Evolutionary conservation across 257 asterid genomes (phyloP).

Genomic region (Lantana camara): DNA sequence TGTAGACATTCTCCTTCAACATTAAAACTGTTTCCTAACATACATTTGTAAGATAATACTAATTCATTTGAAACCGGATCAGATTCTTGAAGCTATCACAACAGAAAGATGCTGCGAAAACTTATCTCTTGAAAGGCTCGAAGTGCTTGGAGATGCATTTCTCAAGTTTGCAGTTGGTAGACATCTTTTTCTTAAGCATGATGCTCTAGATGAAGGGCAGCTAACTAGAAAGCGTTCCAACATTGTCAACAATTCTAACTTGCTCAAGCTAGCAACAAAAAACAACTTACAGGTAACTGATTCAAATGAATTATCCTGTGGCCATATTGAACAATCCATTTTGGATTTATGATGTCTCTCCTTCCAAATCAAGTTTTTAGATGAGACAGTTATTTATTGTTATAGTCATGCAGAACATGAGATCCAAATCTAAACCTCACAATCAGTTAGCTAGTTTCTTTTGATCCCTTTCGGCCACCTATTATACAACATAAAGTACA

Average conservation of each 20-base stretch:
- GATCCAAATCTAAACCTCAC: no score
- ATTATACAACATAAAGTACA: no score
- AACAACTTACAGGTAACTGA: conserved; percentile 77
- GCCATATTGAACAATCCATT: neutral
- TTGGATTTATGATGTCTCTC: neutral
- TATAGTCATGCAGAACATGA: no score
- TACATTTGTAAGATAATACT: conserved; percentile 27
- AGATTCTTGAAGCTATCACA: conserved; percentile 99
- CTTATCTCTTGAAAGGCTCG: conserved; percentile 97
- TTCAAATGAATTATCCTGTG: conserved; percentile 13
- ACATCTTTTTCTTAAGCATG: conserved; percentile 75
- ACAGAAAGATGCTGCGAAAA: conserved; percentile 84
- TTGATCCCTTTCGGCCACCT: no score
- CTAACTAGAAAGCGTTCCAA: conserved; percentile 87
- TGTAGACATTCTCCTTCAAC: conserved; percentile 11
- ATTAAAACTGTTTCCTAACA: conserved; percentile 15
- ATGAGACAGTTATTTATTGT: no score
- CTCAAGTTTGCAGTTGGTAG: conserved; percentile 95
- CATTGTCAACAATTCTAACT: conserved; percentile 74
- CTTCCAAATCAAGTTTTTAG: no score
- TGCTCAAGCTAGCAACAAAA: conserved; percentile 60
- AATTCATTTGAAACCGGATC: conserved; percentile 36
- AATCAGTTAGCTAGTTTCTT: no score
- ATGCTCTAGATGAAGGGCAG: conserved; percentile 88
- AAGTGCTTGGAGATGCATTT: conserved; percentile 97